phyloP scores from a whole-genome alignment of 2,329 filamentous ascomycete species.

The Aphanocladium album region DNA sequence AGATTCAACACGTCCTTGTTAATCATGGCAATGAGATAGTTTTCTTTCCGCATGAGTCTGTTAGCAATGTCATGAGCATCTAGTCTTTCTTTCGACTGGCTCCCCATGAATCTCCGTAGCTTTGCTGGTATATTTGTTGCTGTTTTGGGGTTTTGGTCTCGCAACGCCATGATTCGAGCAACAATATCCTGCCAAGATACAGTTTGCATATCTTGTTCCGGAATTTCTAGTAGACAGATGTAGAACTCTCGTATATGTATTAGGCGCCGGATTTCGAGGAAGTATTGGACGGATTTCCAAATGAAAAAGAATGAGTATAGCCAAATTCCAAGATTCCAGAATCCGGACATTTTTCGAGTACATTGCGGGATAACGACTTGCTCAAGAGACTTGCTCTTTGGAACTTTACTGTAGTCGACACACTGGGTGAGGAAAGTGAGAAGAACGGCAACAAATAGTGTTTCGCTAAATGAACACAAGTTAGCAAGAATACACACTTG shows the following conservation, averaged over 20 bases:
- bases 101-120: conserved; percentile 60
- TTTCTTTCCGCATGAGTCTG: conserved; percentile 90
- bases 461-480: conserved; percentile 49
- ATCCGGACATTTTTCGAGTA: conserved; percentile 66
- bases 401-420: conserved; percentile 73
- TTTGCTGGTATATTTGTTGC: conserved; percentile 49
- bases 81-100: conserved; percentile 86
- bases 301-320: conserved; percentile 82
- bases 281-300: conserved; percentile 69
- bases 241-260: conserved; percentile 82
- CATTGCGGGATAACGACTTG: conserved; percentile 66
- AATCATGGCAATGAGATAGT: conserved; percentile 93
- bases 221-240: conserved; percentile 73
- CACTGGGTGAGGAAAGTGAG: conserved; percentile 82
- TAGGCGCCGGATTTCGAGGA: conserved; percentile 68
- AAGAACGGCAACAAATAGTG: conserved; percentile 76
- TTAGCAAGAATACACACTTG: conserved; percentile 1
- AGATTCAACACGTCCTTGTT: conserved; percentile 94
- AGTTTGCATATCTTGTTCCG: conserved; percentile 80
- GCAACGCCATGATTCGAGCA: conserved; percentile 73
- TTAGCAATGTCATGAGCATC: conserved; percentile 98
- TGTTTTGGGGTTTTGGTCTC: conserved; percentile 83
- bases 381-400: conserved; percentile 52
- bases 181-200: conserved; percentile 93
- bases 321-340: conserved; percentile 77